A percentile compares a stretch with the other conserved stretches of the same genome.
phyloP scores from a whole-genome alignment of 805 yeast genomes.

The Kockiozyma suomiensis region DNA sequence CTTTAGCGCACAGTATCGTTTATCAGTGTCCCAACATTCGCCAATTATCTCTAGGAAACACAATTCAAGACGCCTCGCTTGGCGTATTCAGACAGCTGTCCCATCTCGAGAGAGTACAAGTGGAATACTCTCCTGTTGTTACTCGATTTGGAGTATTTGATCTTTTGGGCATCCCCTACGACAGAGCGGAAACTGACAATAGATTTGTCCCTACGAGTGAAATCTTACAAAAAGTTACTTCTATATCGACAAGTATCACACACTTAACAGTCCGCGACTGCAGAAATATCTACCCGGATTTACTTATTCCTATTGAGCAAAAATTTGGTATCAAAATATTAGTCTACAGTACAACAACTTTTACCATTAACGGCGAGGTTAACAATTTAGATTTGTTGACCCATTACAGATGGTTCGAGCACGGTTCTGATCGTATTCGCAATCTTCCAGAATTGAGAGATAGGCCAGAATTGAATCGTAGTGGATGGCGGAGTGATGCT shows the following conservation, averaged over 20 bases:
- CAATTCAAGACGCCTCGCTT: constrained; percentile 18
- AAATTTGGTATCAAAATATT: constrained; percentile 3
- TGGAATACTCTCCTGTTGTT: constrained; percentile 11
- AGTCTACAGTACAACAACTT: constrained; percentile 18
- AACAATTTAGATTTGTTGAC: constrained; percentile 16
- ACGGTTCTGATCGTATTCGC: constrained; percentile 21
- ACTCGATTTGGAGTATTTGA: constrained; percentile 21
- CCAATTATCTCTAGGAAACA: constrained; percentile 14
- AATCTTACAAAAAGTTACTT: not conserved
- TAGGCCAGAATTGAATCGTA: not conserved
- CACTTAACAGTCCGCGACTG: constrained; percentile 17
- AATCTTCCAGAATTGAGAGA: constrained; percentile 15
- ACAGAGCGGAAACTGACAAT: not conserved
- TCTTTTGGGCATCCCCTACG: constrained; percentile 12
- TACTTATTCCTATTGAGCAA: constrained; percentile 5
- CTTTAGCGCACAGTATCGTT: constrained; percentile 15
- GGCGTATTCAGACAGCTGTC: constrained; percentile 5
- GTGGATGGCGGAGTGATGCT: constrained; percentile 19
- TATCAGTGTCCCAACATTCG: constrained; percentile 15
- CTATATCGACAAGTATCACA: not conserved
- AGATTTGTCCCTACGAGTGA: constrained; percentile 10
- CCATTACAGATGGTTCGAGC: constrained; percentile 18
- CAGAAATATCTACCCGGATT: constrained; percentile 13
- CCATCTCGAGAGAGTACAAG: not conserved
- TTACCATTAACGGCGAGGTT: constrained; percentile 14